phyloP scores from a whole-genome alignment of 1,284 basidiomycete genomes.

The Tylopilus orsonianus region DNA sequence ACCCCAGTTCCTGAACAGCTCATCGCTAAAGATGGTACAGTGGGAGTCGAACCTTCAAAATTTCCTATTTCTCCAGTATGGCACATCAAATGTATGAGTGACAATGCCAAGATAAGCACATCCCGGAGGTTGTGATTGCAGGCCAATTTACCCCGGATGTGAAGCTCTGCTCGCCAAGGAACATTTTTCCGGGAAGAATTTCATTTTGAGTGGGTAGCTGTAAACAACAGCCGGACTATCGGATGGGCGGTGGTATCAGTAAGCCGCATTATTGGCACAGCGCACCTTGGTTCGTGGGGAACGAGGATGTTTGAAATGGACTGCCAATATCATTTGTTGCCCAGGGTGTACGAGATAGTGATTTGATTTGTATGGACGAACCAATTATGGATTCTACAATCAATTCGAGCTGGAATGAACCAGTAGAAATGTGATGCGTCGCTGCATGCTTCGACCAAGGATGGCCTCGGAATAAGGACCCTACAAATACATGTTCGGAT shows the following conservation, averaged over 20 bases:
- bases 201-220: constrained; percentile 9
- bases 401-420: not conserved
- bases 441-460: not conserved
- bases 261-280: constrained; percentile 1
- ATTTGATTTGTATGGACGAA: constrained; percentile 6
- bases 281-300: not conserved
- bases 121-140: constrained; percentile 1
- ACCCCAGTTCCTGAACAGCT: constrained; percentile 34
- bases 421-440: not conserved
- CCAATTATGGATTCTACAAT: not conserved
- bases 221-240: not conserved
- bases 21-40: constrained; percentile 12
- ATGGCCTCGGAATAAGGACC: not conserved
- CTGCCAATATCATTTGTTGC: not conserved
- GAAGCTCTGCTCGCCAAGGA: constrained; percentile 9
- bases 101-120: constrained; percentile 22
- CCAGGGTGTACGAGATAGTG: constrained; percentile 9
- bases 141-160: constrained; percentile 19
- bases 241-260: constrained; percentile 5
- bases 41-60: constrained; percentile 14
- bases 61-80: constrained; percentile 17
- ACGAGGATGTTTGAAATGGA: constrained; percentile 1
- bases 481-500: constrained; percentile 2
- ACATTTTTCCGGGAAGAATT: not conserved
- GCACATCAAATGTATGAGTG: constrained; percentile 10